These are phyloP conservation scores for Xylaria longipes DNA, from an alignment of 495 filamentous ascomycete species.

Conservation along the genomic window DNA sequence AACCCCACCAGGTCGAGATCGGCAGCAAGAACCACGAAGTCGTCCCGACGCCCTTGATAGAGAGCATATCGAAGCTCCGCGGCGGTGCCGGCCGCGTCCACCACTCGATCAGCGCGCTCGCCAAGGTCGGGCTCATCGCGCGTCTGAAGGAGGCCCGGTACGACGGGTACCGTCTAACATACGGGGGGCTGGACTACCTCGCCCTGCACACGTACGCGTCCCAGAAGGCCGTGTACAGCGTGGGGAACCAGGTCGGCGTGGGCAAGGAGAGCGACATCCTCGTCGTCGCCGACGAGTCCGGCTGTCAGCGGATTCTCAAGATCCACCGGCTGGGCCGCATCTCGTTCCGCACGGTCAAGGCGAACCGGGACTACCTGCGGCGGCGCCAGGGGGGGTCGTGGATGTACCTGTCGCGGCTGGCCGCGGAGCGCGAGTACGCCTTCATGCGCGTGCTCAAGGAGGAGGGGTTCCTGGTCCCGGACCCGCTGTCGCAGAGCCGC, in stretches of 20 bases:
- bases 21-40: slow-evolving; percentile 97
- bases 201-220: slow-evolving; percentile 88
- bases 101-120: slow-evolving; percentile 83
- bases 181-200: slow-evolving; percentile 96
- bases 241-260: slow-evolving; percentile 93
- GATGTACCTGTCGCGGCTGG: slow-evolving; percentile 96
- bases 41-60: slow-evolving; percentile 88
- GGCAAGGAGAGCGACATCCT: slow-evolving; percentile 98
- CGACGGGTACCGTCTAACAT: slow-evolving; percentile 96
- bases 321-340: slow-evolving; percentile 95
- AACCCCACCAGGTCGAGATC: slow-evolving; percentile 73
- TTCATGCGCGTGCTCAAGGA: slow-evolving; percentile 87
- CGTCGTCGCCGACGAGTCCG: slow-evolving; percentile 76
- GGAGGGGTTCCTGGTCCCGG: slow-evolving; percentile 87
- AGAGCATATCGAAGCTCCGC: slow-evolving; percentile 78
- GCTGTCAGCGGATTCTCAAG: slow-evolving; percentile 77
- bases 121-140: slow-evolving; percentile 90
- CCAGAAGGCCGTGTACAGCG: slow-evolving; percentile 79
- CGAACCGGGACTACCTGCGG: slow-evolving; percentile 93
- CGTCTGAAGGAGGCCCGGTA: slow-evolving; percentile 96
- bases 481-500: slow-evolving; percentile 82
- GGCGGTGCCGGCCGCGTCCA: slow-evolving; percentile 82
- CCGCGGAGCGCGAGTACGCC: slow-evolving; percentile 88
- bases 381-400: slow-evolving; percentile 77
- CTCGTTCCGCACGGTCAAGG: slow-evolving; percentile 94